These are phyloP conservation scores for Beta lomatogona DNA, from an alignment of 179 eudicot genomes.

Conservation along the genomic window DNA sequence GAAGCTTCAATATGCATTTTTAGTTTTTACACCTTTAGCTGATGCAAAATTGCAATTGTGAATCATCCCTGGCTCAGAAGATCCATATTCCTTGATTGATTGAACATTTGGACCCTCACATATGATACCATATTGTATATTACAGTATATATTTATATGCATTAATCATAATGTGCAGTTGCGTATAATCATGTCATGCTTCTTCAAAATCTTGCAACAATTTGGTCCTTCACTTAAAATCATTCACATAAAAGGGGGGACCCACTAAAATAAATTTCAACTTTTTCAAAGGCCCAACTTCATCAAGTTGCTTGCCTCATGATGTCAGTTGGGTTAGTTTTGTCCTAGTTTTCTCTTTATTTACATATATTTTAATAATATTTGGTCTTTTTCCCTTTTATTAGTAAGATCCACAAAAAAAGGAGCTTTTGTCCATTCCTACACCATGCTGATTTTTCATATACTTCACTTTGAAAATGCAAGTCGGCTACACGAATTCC, in stretches of 20 bases:
- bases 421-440: constrained; percentile 16
- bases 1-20: background rate
- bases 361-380: too few relatives aligned
- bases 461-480: background rate
- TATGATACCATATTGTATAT: background rate
- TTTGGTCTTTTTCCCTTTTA: background rate
- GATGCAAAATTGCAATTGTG: constrained; percentile 10
- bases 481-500: background rate
- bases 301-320: constrained; percentile 28
- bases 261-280: constrained; percentile 17
- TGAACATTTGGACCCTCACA: background rate
- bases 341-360: background rate
- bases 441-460: constrained; percentile 27
- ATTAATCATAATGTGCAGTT: background rate
- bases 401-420: constrained; percentile 5
- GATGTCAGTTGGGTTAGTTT: constrained; percentile 17
- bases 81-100: background rate
- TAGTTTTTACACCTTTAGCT: background rate
- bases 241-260: background rate
- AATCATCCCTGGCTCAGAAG: constrained; percentile 22
- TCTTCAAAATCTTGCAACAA: constrained; percentile 13
- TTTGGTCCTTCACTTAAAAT: constrained; percentile 14
- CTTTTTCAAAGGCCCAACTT: constrained; percentile 15
- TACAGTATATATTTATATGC: too few relatives aligned
- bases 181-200: constrained; percentile 9